phyloP scores from a whole-genome alignment of 164 flowering plant genomes.

The Magnolia kwangsiensis region DNA sequence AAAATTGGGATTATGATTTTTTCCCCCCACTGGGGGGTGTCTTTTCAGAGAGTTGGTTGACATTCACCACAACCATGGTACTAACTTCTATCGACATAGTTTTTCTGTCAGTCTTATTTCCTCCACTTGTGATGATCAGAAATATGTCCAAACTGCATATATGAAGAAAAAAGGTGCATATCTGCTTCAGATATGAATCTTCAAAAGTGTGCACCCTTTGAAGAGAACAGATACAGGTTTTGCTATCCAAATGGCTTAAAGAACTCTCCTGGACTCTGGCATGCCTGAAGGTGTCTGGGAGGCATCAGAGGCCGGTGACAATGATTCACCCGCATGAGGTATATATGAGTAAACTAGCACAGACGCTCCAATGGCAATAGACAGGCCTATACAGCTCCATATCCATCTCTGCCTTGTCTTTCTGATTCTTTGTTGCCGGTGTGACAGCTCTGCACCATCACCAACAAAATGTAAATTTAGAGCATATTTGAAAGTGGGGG shows the following conservation, averaged over 20 bases:
- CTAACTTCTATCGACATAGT: too few relatives aligned
- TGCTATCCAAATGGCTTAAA: neutral
- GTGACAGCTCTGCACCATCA: conserved; percentile 5
- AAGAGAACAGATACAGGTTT: neutral
- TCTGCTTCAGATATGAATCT: neutral
- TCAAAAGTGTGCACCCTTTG: neutral
- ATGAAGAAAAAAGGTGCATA: neutral
- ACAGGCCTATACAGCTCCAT: conserved; percentile 67
- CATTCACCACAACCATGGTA: too few relatives aligned
- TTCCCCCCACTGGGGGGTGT: too few relatives aligned
- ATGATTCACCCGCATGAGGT: conserved; percentile 13
- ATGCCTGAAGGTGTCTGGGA: neutral
- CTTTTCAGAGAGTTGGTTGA: too few relatives aligned
- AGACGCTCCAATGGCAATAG: conserved; percentile 54
- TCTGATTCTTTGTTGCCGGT: conserved; percentile 26
- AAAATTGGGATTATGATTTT: too few relatives aligned
- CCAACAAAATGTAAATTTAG: neutral
- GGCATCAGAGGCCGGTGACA: neutral
- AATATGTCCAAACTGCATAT: neutral
- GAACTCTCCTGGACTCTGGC: neutral
- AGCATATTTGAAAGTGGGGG: neutral
- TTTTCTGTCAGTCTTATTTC: too few relatives aligned
- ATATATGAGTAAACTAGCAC: conserved; percentile 64
- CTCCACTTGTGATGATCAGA: too few relatives aligned
- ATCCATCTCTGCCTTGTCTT: conserved; percentile 66